Evolutionary conservation across 352 stramenopile genomes (phyloP).

Genomic region (Phytophthora tentaculata): DNA sequence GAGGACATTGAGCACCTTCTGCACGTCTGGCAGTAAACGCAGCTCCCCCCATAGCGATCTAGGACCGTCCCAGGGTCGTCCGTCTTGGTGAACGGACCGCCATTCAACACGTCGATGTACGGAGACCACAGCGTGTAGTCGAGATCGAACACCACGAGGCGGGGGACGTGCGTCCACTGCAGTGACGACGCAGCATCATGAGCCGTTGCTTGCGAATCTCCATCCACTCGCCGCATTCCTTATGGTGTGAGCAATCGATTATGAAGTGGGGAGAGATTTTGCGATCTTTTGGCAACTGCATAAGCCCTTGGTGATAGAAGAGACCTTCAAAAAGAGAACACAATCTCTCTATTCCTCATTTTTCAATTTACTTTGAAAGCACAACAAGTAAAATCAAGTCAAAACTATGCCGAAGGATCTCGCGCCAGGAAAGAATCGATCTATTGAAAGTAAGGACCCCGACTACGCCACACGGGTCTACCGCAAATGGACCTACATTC

Average conservation of each 20-base stretch:
- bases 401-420: background rate
- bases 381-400: background rate
- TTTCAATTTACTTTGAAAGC: background rate
- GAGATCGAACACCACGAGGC: slow-evolving; percentile 78
- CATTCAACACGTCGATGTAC: slow-evolving; percentile 81
- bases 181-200: slow-evolving; percentile 8
- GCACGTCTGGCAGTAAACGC: slow-evolving; percentile 67
- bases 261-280: background rate
- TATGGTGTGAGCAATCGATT: background rate
- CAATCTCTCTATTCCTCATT: background rate
- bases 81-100: slow-evolving; percentile 71
- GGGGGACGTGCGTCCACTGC: slow-evolving; percentile 57
- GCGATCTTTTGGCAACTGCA: background rate
- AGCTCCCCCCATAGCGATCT: slow-evolving; percentile 70
- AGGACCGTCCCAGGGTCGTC: slow-evolving; percentile 60
- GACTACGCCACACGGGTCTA: background rate
- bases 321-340: background rate
- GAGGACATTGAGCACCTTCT: slow-evolving; percentile 67
- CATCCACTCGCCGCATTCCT: background rate
- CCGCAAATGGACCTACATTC: slow-evolving; percentile 52
- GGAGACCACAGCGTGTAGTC: slow-evolving; percentile 85
- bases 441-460: background rate
- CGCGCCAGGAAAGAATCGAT: background rate
- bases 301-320: background rate
- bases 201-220: background rate